phyloP scores from a whole-genome alignment of 2,329 filamentous ascomycete species.

The Beauveria asiatica region DNA sequence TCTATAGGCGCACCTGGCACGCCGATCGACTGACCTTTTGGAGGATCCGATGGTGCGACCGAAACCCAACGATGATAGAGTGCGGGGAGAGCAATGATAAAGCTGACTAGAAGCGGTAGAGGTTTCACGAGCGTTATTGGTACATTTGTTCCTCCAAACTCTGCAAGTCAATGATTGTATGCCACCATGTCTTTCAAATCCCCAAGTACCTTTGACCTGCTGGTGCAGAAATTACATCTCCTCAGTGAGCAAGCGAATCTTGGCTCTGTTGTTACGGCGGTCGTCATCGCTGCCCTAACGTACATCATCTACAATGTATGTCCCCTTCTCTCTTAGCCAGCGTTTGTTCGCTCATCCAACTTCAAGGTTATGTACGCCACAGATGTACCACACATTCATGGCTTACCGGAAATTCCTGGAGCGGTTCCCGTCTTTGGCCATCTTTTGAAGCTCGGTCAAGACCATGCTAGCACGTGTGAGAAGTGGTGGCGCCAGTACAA shows the following conservation, averaged over 20 bases:
- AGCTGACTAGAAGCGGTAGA: no score
- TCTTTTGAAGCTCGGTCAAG: constrained; percentile 41
- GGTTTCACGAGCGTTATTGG: no score
- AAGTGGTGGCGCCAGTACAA: constrained; percentile 40
- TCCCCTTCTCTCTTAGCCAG: not conserved
- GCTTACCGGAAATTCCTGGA: constrained; percentile 41
- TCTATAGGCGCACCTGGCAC: no score
- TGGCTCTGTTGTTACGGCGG: not conserved
- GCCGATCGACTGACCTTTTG: no score
- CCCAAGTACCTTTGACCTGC: no score
- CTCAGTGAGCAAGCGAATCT: not conserved
- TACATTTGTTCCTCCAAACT: no score
- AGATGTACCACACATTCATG: constrained; percentile 40
- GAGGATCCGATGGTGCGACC: no score
- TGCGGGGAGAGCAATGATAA: no score
- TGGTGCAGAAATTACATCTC: no score
- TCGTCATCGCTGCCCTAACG: not conserved
- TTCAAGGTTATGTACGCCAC: constrained; percentile 24
- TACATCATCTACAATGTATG: not conserved
- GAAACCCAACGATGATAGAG: no score
- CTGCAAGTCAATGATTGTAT: no score
- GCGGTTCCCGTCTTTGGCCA: constrained; percentile 42
- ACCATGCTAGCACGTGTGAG: constrained; percentile 44
- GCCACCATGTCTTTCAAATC: no score
- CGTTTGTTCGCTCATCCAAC: not conserved